Base-by-base conservation (phyloP, 495 filamentous ascomycete genomes). In the Lentithecium fluviatile region DNA sequence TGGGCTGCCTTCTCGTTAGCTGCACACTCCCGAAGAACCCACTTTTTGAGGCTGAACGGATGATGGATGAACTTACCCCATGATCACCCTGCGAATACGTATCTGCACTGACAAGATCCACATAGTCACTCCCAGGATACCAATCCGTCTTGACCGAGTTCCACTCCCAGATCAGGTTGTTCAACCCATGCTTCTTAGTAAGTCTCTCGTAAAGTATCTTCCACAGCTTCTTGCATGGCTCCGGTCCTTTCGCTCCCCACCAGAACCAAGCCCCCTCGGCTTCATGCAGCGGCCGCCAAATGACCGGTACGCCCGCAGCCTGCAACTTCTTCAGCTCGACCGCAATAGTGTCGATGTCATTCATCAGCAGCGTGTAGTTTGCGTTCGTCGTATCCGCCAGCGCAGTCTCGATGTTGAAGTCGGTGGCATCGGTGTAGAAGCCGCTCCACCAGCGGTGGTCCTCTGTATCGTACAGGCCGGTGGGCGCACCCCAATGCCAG, bases 251-350 rank as follows among this genome's bases (percentile, higher is more conserved):
- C 6, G 78, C 78, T 13, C 78, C 78, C 78, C 78, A 80, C 78
- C 78, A 80, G 70, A 80, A 80, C 78, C 78, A 80, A 1, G 50
- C 72, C 2, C 78, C 78, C 48, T 80, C 78, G 13, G 78, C 78
- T 52, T 80, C 78, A 68, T 80, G 78, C 1, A 80, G 69, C 1
- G 78, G 78, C 0, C 78, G 65, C 60, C 66, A 80, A 6, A 80
- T 70, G 7, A 80, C 65, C 13, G 78, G 76, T 12, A 79, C 65
- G 11, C 70, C 69, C 0, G 76, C 78, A 0, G 38, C 50, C 42
- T 76, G 67, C 15, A 80, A 56, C 2, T 74, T 43, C 66, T 74
- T 73, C 24, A 80, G 68, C 65, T 80, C 72, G 1, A 74, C 71
- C 8, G 78, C 78, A 23, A 80, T 79, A 7, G 77, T 77, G 36